Evolutionary conservation across 202 grass and related monocot genomes (phyloP), one percentile per base, ranked within the genome.

Genomic region (Zoysia matrella): DNA sequence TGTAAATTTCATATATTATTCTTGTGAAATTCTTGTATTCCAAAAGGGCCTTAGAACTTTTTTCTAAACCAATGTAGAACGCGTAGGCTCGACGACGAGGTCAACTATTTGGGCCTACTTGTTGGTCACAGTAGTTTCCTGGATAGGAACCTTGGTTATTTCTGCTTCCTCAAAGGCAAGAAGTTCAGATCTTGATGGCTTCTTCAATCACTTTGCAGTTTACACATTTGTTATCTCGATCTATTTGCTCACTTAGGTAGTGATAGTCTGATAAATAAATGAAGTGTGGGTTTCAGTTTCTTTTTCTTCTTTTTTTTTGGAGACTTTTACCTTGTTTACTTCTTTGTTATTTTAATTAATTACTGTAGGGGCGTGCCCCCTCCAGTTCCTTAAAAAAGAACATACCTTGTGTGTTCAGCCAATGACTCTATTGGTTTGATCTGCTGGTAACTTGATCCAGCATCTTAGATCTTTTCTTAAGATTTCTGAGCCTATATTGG

Each of bases 401-500:
- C 7, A 11, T 5, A 36, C 58, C 55, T 45, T 77, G 53, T 70
- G 7, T 2, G 13, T 69, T 13, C 6, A 2, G 22, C 3, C 46
- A 43, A 54, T 47, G 30, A 36, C 11, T 16, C 39, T 63, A 1
- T 76, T 89, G 54, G 69, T 71, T 74, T 69, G 48, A 49, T 68
- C 15, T 75, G 39, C 11, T 79, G 65, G 22, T 65, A 5, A 65
- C 1, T 82, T 47, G 39, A 53, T 64, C 77, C 72, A 52, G 8
- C 61, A 16, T 51, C 30, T 36, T 36, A 36, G 30, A 36, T 36
- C 30, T 44, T 54, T 83, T 72, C 62, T 11, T 36, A 45, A 4
- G 65, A 71, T 80, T 65, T 60, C 36, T 80, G 30, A 88, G 36
- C 7, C 39, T 14, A 65, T 48, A 71, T 2, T 77, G 36, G 12